Evolutionary conservation across 306 rosid genomes (phyloP), one percentile per base, ranked within the genome.

Genomic region (Datisca glomerata): DNA sequence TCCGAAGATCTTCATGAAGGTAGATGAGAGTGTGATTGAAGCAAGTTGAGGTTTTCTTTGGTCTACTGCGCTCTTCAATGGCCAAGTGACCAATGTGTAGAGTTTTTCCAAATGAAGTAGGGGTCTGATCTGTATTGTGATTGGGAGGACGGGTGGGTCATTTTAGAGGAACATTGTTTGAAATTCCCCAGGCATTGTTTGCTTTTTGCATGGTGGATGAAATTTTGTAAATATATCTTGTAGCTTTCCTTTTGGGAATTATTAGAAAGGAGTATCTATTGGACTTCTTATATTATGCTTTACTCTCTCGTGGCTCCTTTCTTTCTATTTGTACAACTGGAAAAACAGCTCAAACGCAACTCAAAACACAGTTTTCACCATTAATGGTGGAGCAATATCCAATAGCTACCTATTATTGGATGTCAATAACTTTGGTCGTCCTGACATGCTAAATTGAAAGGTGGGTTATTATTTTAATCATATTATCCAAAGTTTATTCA

Each of bases 1-100:
- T 91, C 96, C 12, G 98, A 91, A 75, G 98, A 91, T 72, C 98
- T 91, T 57, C 96, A 84, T 13, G 98, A 84, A 72, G 98, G 98
- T 56, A 64, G 98, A 43, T 91, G 74, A 84, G 41, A 25, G 4
- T 25, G 4, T 25, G 31, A 25, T 3, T 31, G 27, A 47, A 47
- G 24, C 7, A 8, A 23, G 39, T 24, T 10, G 41, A 33, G 18
- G 10, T 28, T 18, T n/a, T n/a, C n/a, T n/a, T n/a, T n/a, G n/a
- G n/a, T n/a, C n/a, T 47, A 24, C 8, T 5, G 24, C 21, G 17
- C 1, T n/a, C 16, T 6, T n/a, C 7, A 6, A 13, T 19, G 42
- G 41, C 20, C 22, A 25, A 3, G 2, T 50, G 16, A 21, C 16
- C 12, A 33, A 34, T 50, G 35, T 50, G 44, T 29, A n/a, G 2